phyloP scores from a whole-genome alignment of 1,284 basidiomycete species.

The Leccinum fallax region DNA sequence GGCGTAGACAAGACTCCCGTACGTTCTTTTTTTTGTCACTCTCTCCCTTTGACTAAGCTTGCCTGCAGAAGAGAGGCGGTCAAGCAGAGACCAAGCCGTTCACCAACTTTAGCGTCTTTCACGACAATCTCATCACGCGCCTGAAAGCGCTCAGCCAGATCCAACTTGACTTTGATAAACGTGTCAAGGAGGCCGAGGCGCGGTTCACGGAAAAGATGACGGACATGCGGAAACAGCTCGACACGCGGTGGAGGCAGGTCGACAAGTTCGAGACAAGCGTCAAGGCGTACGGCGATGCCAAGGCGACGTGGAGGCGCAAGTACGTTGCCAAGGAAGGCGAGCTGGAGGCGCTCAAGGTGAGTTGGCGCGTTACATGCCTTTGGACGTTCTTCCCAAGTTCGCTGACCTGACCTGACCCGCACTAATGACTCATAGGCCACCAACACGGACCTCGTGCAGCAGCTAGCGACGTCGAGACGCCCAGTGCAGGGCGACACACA shows the following conservation, averaged over 20 bases:
- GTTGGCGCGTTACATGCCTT: conserved; percentile 1
- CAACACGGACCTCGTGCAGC: conserved; percentile 75
- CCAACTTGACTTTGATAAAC: conserved; percentile 84
- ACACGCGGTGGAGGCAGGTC: conserved; percentile 87
- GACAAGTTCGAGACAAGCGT: conserved; percentile 92
- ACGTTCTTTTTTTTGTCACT: conserved; percentile 35
- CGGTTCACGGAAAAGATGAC: conserved; percentile 72
- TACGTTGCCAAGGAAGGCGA: conserved; percentile 87
- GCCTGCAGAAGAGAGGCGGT: conserved; percentile 62
- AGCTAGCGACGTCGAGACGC: conserved; percentile 69
- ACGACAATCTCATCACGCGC: conserved; percentile 90
- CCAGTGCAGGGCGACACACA: conserved; percentile 67
- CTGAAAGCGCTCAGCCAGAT: conserved; percentile 85
- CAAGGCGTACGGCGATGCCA: conserved; percentile 82
- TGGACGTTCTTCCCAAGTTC: not conserved
- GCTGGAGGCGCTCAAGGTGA: conserved; percentile 80
- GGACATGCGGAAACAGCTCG: conserved; percentile 86
- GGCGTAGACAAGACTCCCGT: conserved; percentile 86
- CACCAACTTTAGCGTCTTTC: conserved; percentile 93
- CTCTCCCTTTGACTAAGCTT: not conserved
- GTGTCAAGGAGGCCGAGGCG: conserved; percentile 79
- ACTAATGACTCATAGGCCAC: conserved; percentile 50
- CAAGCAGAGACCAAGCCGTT: conserved; percentile 87
- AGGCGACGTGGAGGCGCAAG: conserved; percentile 86
- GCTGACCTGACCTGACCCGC: not conserved